Base-by-base conservation (phyloP, 2,329 filamentous ascomycete genomes). In the Nemania sp. region DNA sequence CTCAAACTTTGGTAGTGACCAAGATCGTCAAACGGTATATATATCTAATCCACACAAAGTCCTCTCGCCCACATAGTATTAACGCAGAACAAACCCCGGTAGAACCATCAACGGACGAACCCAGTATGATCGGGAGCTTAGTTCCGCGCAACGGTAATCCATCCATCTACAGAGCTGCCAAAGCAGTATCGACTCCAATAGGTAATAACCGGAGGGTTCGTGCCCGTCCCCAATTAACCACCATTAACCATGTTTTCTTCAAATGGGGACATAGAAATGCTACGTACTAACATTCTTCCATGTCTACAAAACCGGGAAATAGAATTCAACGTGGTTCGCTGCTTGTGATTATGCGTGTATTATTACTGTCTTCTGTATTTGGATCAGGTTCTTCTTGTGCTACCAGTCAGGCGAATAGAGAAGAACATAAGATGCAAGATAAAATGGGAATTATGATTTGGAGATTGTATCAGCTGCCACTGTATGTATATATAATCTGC, bases 121-220 rank as follows among this genome's bases (percentile, higher is more conserved):
- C 18, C 32, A 11, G 45, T n/a, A 24, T 26, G 43, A 38, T 38
- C 47, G 49, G 60, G 54, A 35, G 20, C 47, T 20, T 27, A 26
- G 22, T 26, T 59, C 52, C 63, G 62, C 35, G 15, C 41, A 2
- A n/a, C 18, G 32, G 38, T 62, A 45, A 10, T 53, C 47, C 55
- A 64, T 43, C 35, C 18, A 47, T 47, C 41, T 47, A 22, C 20
- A 41, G 29, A 32, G 29, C 29, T 8, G 29, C 29, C 29, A 8
- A 32, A 32, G 29, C 29, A 41, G 35, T n/a, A 41, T 41, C 35
- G 13, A 15, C 35, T 41, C 5, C 35, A 41, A 41, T 62, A 74
- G 73, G 73, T 41, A 75, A 74, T 70, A 68, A 67, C 35, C 74
- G 73, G 74, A 76, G 64, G 72, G 63, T 59, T 20, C 62, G 20